These are phyloP conservation scores for Ganoderma lucidum DNA, from an alignment of 1,284 basidiomycete species.

Conservation along the genomic window DNA sequence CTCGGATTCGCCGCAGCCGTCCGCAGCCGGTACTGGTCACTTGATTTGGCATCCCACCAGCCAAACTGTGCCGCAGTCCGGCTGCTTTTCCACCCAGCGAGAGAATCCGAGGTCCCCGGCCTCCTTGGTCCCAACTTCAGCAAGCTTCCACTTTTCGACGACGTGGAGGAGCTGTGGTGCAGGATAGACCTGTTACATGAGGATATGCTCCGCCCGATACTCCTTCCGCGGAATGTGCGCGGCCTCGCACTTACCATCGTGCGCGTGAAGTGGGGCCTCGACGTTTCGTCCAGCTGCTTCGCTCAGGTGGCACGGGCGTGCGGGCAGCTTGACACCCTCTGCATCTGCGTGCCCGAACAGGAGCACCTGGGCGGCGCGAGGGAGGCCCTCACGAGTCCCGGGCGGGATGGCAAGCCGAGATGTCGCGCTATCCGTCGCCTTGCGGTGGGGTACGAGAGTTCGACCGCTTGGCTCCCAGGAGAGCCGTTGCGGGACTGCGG, in stretches of 20 bases:
- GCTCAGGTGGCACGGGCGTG: not conserved
- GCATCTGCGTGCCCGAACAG: not conserved
- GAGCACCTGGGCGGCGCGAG: not conserved
- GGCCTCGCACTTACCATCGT: conserved; percentile 1
- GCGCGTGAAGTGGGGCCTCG: not conserved
- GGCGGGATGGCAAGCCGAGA: not conserved
- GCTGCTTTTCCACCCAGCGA: not conserved
- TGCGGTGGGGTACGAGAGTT: not conserved
- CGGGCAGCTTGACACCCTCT: not conserved
- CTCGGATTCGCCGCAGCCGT: not conserved
- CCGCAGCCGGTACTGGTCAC: not conserved
- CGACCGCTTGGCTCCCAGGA: not conserved
- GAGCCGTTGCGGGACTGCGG: not conserved
- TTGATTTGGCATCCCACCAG: not conserved
- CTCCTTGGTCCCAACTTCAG: not conserved
- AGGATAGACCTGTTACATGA: not conserved
- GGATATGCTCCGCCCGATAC: not conserved
- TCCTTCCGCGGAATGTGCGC: not conserved
- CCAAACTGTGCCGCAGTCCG: not conserved
- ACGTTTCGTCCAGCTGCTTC: not conserved
- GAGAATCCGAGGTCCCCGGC: not conserved
- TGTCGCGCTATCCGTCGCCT: not conserved
- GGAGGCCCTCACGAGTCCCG: not conserved
- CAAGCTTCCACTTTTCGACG: not conserved
- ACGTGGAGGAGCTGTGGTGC: conserved; percentile 1